Evolutionary conservation across 1,284 basidiomycete genomes (phyloP), one percentile per base, ranked within the genome.

Genomic region (Sporisorium graminicola): DNA sequence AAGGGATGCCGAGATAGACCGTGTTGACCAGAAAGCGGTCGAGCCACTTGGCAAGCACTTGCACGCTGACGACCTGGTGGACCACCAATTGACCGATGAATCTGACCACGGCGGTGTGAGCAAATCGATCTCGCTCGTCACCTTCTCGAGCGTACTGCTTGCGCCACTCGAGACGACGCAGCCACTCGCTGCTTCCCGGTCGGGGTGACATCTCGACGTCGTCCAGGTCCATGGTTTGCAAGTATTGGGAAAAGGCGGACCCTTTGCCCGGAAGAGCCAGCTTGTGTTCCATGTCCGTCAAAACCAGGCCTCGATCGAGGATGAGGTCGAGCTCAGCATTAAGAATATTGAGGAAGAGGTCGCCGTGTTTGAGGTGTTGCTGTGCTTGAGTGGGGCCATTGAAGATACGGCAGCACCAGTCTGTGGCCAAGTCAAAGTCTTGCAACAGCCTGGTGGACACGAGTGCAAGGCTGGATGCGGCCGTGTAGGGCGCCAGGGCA

Each of bases 21-120:
- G 80, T 82, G 43, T 76, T 63, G 20, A 64, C 49, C n/a, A 82
- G 67, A 20, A 81, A 73, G 29, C 80, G 77, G n/a, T 76, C 60
- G 18, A 82, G 59, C 80, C 80, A 82, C 6, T 50, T 51, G 0
- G 33, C n/a, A 5, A 75, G 27, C 16, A 65, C 47, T 3, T 18
- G 10, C 2, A 49, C 22, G n/a, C 20, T 35, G 35, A 64, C n/a
- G 29, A 72, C 55, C n/a, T 59, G 52, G 33, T 66, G 56, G 10
- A 70, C 55, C 10, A 68, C 62, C 31, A 81, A 58, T 58, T 79
- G 66, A 44, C 75, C 75, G 18, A 77, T 33, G 24, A 70, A 67
- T 26, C 66, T 46, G 33, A 77, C 58, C 42, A 62, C 60, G 12
- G 67, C 46, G 24, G 66, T 56, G 31, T 46, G 26, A 10, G 63